phyloP scores from a whole-genome alignment of 176 grass and related monocot species.

The Saccharum officinarum region DNA sequence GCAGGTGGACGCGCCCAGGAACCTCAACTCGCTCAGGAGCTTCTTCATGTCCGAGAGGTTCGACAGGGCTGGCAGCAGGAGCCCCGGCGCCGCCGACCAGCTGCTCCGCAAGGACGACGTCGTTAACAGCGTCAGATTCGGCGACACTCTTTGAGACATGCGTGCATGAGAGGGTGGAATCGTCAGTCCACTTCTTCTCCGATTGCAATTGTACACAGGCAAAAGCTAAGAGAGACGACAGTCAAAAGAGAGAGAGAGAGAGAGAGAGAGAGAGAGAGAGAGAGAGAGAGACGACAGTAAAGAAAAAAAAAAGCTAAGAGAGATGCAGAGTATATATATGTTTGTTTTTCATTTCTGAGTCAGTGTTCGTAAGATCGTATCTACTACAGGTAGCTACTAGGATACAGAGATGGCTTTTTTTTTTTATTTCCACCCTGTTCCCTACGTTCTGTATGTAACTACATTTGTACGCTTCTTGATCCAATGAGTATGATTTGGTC shows the following conservation, averaged over 20 bases:
- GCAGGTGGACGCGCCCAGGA: slow-evolving; percentile 48
- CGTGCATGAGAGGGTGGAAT: not conserved
- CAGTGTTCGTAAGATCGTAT: slow-evolving; percentile 12
- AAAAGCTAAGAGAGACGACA: not conserved
- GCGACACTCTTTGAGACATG: not conserved
- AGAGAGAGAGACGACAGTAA: no score
- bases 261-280: no score
- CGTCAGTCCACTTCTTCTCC: not conserved
- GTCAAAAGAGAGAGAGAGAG: no score
- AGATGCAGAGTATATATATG: not conserved
- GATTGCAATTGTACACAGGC: not conserved
- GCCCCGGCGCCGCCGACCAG: not conserved
- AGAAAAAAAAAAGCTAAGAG: no score
- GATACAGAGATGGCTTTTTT: slow-evolving; percentile 29
- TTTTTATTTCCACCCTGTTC: not conserved
- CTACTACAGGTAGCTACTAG: slow-evolving; percentile 32
- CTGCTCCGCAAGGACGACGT: slow-evolving; percentile 20
- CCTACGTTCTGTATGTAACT: slow-evolving; percentile 36
- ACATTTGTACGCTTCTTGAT: slow-evolving; percentile 31
- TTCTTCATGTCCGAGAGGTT: slow-evolving; percentile 69
- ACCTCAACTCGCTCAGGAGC: slow-evolving; percentile 60
- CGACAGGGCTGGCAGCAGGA: not conserved
- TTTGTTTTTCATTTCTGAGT: not conserved
- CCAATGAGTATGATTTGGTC: slow-evolving; percentile 2
- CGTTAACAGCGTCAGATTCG: slow-evolving; percentile 34